These are phyloP conservation scores for Carex scoparia DNA, from an alignment of 176 grass and related monocot species.

Conservation along the genomic window DNA sequence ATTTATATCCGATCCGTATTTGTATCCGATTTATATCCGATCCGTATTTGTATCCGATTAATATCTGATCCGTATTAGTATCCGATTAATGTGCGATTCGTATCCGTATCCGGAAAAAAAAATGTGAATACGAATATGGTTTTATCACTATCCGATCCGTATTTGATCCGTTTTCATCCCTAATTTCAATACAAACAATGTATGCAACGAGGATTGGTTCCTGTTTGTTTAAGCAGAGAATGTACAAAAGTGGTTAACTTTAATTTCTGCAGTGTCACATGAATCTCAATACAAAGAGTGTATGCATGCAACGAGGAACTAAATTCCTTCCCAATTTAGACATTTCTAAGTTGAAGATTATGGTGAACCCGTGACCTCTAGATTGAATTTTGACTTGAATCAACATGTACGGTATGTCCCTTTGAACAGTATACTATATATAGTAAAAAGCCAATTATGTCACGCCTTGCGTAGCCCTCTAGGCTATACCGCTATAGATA, in stretches of 20 bases:
- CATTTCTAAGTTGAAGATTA: conserved; percentile 1
- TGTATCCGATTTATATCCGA: too few species aligned
- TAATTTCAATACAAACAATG: too few species aligned
- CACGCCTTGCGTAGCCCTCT: background rate
- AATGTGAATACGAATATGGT: too few species aligned
- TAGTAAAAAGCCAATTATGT: background rate
- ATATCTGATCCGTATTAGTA: too few species aligned
- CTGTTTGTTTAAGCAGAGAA: background rate
- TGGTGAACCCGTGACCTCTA: conserved; percentile 15
- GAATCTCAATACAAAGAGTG: background rate
- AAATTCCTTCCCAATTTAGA: background rate
- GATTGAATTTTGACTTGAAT: conserved; percentile 15
- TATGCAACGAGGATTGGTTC: background rate
- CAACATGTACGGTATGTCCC: background rate
- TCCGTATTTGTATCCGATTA: too few species aligned
- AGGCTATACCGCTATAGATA: conserved; percentile 8
- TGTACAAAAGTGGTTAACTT: background rate
- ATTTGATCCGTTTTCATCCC: too few species aligned
- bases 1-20: too few species aligned
- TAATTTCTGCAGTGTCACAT: background rate
- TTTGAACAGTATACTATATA: background rate
- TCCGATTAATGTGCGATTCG: too few species aligned
- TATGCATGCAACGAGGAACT: background rate
- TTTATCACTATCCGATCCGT: too few species aligned
- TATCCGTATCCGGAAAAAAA: too few species aligned